Evolutionary conservation across 495 filamentous ascomycete genomes (phyloP).

Genomic region (Tricharina praecox): DNA sequence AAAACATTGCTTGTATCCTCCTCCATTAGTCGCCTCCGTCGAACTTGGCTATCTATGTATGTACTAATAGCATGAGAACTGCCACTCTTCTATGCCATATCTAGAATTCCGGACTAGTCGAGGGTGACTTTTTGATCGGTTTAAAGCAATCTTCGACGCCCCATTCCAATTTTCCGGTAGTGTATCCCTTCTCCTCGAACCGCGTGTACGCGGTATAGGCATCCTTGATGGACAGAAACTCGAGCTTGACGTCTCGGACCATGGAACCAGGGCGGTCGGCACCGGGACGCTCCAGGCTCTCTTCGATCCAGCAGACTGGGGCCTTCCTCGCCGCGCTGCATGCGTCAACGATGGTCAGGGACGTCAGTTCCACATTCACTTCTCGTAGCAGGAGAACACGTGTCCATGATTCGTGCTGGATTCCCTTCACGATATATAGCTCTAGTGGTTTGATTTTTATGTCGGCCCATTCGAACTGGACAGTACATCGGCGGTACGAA

Average conservation of each 20-base stretch:
- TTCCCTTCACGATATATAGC: background rate
- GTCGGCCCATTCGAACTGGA: background rate
- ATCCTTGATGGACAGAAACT: background rate
- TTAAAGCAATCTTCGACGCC: too few relatives aligned
- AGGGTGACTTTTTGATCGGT: too few relatives aligned
- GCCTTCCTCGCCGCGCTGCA: background rate
- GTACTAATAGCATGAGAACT: too few relatives aligned
- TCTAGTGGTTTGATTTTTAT: background rate
- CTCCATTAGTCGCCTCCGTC: too few relatives aligned
- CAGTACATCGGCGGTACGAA: background rate
- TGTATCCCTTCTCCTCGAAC: background rate
- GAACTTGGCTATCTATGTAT: too few relatives aligned
- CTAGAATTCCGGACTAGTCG: too few relatives aligned
- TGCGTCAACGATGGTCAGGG: too few relatives aligned
- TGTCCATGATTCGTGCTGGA: background rate
- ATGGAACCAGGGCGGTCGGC: too few relatives aligned
- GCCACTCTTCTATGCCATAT: too few relatives aligned
- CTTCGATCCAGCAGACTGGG: background rate
- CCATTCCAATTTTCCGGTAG: background rate
- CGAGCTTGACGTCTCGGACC: background rate
- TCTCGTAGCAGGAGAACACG: background rate
- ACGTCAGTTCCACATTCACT: too few relatives aligned
- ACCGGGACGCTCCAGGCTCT: too few relatives aligned
- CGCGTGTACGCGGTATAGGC: background rate
- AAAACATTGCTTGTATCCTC: too few relatives aligned